Percentiles rank a stretch among this genome's conserved stretches.
Conservation (phyloP, 2,329 filamentous ascomycete species). For the Talaromyces sp. region DNA sequence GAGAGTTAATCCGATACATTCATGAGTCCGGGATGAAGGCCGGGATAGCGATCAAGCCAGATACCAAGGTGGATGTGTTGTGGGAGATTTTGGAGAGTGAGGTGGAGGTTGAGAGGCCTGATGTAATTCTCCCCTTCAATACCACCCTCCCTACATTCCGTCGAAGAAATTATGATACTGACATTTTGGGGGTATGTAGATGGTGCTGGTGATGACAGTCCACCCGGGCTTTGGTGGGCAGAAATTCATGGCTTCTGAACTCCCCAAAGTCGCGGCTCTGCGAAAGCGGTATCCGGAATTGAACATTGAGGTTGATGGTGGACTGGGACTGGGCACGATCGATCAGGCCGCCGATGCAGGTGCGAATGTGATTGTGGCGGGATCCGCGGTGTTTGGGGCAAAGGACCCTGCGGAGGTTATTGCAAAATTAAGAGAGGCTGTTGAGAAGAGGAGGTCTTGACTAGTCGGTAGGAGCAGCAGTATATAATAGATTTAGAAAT, state of each 20-base stretch:
- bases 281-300: slow-evolving; percentile 81
- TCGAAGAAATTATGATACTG: neutral
- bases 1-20: slow-evolving; percentile 83
- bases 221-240: slow-evolving; percentile 96
- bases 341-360: slow-evolving; percentile 92
- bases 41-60: slow-evolving; percentile 92
- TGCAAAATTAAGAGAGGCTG: slow-evolving; percentile 70
- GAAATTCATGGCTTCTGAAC: slow-evolving; percentile 95
- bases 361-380: slow-evolving; percentile 96
- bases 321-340: slow-evolving; percentile 81
- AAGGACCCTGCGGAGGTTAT: slow-evolving; percentile 86
- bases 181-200: slow-evolving; percentile 53
- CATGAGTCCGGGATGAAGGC: slow-evolving; percentile 84
- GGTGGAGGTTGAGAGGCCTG: slow-evolving; percentile 72
- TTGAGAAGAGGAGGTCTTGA: slow-evolving; percentile 58
- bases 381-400: slow-evolving; percentile 92
- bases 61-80: slow-evolving; percentile 83
- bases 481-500: neutral
- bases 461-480: too few relatives aligned
- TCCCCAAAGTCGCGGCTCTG: slow-evolving; percentile 87
- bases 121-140: slow-evolving; percentile 55
- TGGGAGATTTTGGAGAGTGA: slow-evolving; percentile 80
- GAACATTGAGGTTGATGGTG: slow-evolving; percentile 97
- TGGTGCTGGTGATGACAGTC: slow-evolving; percentile 98
- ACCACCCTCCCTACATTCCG: too few relatives aligned